These are phyloP conservation scores for Asterella californica DNA, from an alignment of 225 moss, liverwort and hornwort genomes.

Conservation along the genomic window DNA sequence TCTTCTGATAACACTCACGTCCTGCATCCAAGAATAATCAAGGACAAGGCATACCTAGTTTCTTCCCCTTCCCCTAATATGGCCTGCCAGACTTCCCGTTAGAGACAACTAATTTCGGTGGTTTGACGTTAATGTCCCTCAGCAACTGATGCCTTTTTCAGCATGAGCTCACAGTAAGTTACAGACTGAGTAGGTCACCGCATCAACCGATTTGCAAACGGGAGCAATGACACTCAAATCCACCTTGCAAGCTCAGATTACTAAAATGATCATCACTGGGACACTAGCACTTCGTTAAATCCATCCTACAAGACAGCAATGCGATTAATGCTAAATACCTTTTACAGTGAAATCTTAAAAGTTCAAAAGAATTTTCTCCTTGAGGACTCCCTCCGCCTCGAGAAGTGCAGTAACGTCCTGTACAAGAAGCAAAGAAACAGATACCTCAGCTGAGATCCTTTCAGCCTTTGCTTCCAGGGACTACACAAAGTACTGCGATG, in stretches of 20 bases:
- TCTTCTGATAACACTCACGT: neutral
- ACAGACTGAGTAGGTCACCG: slow-evolving; percentile 27
- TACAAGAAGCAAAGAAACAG: slow-evolving; percentile 1
- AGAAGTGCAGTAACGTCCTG: slow-evolving; percentile 91
- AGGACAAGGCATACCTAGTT: neutral
- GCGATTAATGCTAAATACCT: neutral
- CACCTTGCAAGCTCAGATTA: slow-evolving; percentile 49
- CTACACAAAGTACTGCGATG: too few relatives aligned
- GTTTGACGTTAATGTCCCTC: slow-evolving; percentile 29
- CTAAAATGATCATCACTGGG: slow-evolving; percentile 52
- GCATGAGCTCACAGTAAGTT: slow-evolving; percentile 33
- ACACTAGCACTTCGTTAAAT: neutral
- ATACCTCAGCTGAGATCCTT: neutral
- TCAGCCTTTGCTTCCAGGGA: neutral
- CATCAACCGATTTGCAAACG: slow-evolving; percentile 22
- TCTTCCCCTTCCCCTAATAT: neutral
- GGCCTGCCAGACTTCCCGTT: neutral
- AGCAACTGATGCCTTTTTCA: slow-evolving; percentile 36
- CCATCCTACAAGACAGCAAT: neutral
- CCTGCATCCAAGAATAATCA: neutral
- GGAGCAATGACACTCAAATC: slow-evolving; percentile 36
- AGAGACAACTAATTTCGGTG: neutral
- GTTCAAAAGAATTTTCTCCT: slow-evolving; percentile 77
- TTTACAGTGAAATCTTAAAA: slow-evolving; percentile 38
- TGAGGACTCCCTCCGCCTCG: slow-evolving; percentile 63